phyloP scores from a whole-genome alignment of 148 eudicot species.

The Pouteria glomerata region DNA sequence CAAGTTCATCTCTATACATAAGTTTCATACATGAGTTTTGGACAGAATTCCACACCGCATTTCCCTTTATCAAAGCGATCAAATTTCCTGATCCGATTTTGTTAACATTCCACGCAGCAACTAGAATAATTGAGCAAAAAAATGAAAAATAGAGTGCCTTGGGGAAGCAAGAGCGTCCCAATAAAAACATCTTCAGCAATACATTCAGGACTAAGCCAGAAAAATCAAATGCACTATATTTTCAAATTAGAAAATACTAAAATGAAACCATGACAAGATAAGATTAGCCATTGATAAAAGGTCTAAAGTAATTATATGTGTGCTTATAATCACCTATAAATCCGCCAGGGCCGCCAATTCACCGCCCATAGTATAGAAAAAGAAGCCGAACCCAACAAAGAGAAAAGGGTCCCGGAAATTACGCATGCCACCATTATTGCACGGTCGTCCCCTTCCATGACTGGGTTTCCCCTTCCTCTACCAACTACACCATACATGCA shows the following conservation, averaged over 20 bases:
- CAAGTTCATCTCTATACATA: background rate
- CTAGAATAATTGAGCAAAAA: background rate
- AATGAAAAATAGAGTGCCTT: background rate
- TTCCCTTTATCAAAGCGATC: background rate
- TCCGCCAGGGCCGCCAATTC: conserved; percentile 99
- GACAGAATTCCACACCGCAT: background rate
- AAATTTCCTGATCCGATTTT: background rate
- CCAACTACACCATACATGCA: conserved; percentile 27
- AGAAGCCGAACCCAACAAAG: conserved; percentile 58
- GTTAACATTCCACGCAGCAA: background rate
- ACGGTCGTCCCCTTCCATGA: conserved; percentile 55
- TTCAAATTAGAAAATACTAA: background rate
- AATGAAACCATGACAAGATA: background rate
- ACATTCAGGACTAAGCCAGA: background rate
- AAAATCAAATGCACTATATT: background rate
- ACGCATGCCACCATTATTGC: conserved; percentile 60
- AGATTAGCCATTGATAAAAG: background rate
- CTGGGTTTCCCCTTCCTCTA: conserved; percentile 26
- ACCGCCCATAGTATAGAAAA: conserved; percentile 92
- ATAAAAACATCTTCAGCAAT: background rate
- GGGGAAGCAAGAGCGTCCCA: background rate
- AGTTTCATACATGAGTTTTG: too few species aligned
- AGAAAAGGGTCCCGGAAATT: conserved; percentile 61
- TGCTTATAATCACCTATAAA: conserved; percentile 56
- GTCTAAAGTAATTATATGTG: background rate